Percentiles rank a stretch among this genome's conserved stretches.
phyloP scores from a whole-genome alignment of 1,139 yeast genomes.

The Taphrina communis region DNA sequence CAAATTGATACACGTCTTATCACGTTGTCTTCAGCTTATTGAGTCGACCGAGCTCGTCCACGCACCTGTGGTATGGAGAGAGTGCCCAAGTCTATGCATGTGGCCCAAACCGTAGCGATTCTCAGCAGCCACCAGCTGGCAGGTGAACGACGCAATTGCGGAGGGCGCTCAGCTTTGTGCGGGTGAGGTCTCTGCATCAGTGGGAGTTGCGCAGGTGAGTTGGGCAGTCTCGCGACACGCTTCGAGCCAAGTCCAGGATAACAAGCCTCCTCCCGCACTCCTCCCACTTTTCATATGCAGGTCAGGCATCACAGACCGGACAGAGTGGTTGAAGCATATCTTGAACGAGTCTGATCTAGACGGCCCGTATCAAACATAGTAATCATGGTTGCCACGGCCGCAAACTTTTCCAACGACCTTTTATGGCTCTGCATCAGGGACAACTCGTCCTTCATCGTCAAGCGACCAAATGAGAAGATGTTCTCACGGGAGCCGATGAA shows the following conservation, averaged over 20 bases:
- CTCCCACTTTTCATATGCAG: slow-evolving; percentile 21
- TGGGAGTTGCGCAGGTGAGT: background rate
- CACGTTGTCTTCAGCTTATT: too few species aligned
- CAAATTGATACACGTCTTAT: too few species aligned
- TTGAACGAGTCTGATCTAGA: background rate
- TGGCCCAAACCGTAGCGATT: too few species aligned
- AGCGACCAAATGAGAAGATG: slow-evolving; percentile 51
- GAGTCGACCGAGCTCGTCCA: too few species aligned
- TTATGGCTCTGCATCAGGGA: slow-evolving; percentile 40
- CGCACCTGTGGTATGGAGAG: too few species aligned
- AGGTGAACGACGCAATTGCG: too few species aligned
- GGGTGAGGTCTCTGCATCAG: background rate
- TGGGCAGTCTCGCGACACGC: slow-evolving; percentile 9
- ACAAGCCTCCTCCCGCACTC: slow-evolving; percentile 23
- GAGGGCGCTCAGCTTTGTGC: too few species aligned
- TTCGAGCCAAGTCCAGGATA: background rate
- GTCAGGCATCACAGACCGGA: background rate
- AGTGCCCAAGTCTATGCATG: too few species aligned
- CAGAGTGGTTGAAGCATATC: background rate
- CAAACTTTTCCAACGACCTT: slow-evolving; percentile 39
- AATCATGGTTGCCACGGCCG: slow-evolving; percentile 24
- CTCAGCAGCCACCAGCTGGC: too few species aligned
- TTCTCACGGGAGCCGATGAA: slow-evolving; percentile 61
- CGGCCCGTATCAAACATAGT: background rate
- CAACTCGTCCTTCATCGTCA: slow-evolving; percentile 40